Evolutionary conservation across 306 rosid species (phyloP).

Genomic region (Medicago arabica): DNA sequence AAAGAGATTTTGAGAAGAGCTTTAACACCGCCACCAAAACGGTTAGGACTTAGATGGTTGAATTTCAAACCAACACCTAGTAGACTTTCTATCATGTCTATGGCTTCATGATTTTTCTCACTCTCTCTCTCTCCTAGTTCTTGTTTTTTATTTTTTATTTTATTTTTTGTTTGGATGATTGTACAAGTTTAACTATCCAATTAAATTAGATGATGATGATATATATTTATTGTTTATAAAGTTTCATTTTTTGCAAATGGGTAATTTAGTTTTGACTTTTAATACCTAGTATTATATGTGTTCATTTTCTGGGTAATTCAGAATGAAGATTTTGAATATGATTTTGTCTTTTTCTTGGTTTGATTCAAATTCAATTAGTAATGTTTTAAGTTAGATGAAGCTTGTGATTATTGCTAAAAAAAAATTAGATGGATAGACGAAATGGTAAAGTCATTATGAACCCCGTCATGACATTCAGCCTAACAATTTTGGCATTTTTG

Average conservation of each 20-base stretch:
- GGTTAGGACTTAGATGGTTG: constrained; percentile 72
- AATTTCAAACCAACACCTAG: constrained; percentile 90
- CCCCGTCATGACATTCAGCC: too few species aligned
- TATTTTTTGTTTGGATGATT: constrained; percentile 16
- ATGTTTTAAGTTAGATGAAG: neutral
- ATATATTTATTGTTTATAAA: constrained; percentile 23
- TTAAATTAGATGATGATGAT: constrained; percentile 40
- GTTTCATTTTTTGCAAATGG: constrained; percentile 2
- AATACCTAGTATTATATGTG: neutral
- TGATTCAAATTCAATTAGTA: neutral
- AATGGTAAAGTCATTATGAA: too few species aligned
- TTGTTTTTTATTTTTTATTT: neutral
- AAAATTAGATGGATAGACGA: too few species aligned
- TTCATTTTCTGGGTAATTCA: neutral
- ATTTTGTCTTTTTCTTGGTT: neutral
- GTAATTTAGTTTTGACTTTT: constrained; percentile 3
- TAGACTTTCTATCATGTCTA: constrained; percentile 84
- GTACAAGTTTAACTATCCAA: constrained; percentile 43
- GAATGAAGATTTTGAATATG: constrained; percentile 5
- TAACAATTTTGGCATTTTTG: too few species aligned
- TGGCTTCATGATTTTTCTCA: constrained; percentile 50
- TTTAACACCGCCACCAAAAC: constrained; percentile 60
- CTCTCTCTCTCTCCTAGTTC: neutral
- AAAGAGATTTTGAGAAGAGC: constrained; percentile 83
- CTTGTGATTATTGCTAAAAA: constrained; percentile 4